These are phyloP conservation scores for Verticillium longisporum DNA, from an alignment of 2,329 filamentous ascomycete genomes.

Conservation along the genomic window DNA sequence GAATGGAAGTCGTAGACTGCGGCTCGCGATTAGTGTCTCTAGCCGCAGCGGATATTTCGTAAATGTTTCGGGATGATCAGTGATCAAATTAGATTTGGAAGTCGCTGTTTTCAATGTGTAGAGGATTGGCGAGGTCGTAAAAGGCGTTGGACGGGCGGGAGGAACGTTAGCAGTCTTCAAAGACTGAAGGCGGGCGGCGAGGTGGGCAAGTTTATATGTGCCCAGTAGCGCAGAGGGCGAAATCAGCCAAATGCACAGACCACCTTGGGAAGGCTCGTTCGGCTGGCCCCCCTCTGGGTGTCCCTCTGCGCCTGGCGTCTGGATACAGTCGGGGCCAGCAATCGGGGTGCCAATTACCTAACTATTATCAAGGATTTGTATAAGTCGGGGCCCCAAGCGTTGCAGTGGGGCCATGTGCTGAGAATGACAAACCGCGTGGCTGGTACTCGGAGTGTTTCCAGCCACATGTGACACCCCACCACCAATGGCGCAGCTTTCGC, in stretches of 20 bases:
- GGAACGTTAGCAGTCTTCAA: conserved; percentile 2
- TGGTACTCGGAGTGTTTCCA: neutral
- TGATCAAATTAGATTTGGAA: neutral
- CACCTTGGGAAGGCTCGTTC: neutral
- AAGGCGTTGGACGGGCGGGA: conserved; percentile 2
- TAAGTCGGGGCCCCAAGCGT: neutral
- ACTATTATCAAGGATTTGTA: neutral
- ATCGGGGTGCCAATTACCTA: neutral
- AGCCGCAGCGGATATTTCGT: neutral
- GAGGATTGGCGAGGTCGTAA: neutral
- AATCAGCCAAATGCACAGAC: conserved; percentile 5
- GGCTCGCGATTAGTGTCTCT: neutral
- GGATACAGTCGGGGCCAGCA: neutral
- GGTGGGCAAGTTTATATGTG: conserved; percentile 12
- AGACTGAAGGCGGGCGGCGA: conserved; percentile 8
- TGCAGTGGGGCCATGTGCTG: neutral
- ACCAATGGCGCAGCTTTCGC: neutral
- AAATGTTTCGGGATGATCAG: neutral
- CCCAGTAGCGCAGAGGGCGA: conserved; percentile 3
- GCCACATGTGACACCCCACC: neutral
- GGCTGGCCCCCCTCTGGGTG: neutral
- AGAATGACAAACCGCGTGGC: neutral
- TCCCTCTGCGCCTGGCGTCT: neutral
- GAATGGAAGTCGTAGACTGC: neutral
- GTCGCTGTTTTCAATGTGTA: neutral